Evolutionary conservation across 139 green algal species (phyloP), one percentile per base, ranked within the genome.

Genomic region (Picocystis salinarum): DNA sequence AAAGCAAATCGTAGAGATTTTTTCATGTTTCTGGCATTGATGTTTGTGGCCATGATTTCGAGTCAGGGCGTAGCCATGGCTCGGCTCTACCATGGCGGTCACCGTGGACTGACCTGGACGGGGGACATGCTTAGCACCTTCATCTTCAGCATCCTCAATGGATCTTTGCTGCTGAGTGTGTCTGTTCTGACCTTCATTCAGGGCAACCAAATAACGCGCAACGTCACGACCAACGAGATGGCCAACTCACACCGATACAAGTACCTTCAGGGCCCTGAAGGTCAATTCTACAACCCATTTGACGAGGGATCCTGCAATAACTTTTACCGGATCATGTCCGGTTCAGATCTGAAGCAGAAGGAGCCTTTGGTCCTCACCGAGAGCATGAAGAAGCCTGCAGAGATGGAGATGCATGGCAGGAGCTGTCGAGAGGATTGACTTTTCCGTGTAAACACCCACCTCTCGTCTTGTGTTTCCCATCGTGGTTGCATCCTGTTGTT

Each of bases 171-270:
- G n/a, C n/a, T 50, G 22, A 72, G 61, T 12, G 80, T 94, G 23
- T 61, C 59, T 4, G 77, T 72, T 6, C 63, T 95, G n/a, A 58
- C 72, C 2, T 42, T 75, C 6, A 73, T 76, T 3, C 85, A 94
- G 57, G 67, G 68, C 4, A 37, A 46, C 12, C 37, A 62, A 42
- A 69, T 93, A 5, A 55, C 57, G 5, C 64, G 66, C 28, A 96
- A 96, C 59, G 57, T 94, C 13, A 96, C 86, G 4, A 96, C 85
- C 24, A 96, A 96, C 48, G 85, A 96, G 58, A 58, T 94, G 24
- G 72, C 79, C 9, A 96, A 96, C 67, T 86, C 75, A 74, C 74
- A 91, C 55, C 48, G 79, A 10, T 89, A 89, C 65, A 65, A 59
- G 33, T 93, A 93, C 53, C 64, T 93, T 24, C 66, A 74, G 39